Evolutionary conservation across 306 rosid species (phyloP).

Genomic region (Dryas alaskensis): DNA sequence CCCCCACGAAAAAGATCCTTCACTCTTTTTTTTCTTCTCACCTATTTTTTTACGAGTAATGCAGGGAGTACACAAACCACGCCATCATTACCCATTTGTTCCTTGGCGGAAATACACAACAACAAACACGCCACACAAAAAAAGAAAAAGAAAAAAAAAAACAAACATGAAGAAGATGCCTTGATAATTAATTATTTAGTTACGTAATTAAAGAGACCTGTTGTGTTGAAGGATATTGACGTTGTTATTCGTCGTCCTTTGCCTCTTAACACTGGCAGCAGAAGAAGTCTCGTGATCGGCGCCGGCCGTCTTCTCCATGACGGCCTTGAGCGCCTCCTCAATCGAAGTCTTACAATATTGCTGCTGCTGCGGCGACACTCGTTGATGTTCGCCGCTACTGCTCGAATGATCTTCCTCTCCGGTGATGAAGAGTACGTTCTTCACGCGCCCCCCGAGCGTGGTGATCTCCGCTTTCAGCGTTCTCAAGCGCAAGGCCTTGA

Average conservation of each 20-base stretch:
- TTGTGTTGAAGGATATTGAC: slow-evolving; percentile 57
- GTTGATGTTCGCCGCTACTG: slow-evolving; percentile 25
- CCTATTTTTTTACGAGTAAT: slow-evolving; percentile 23
- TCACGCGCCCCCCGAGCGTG: slow-evolving; percentile 71
- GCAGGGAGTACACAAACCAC: slow-evolving; percentile 38
- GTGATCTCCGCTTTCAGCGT: slow-evolving; percentile 86
- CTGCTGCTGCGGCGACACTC: slow-evolving; percentile 25
- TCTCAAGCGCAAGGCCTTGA: slow-evolving; percentile 56
- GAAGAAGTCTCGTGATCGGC: slow-evolving; percentile 48
- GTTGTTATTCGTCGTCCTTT: slow-evolving; percentile 62
- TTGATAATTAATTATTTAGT: background rate
- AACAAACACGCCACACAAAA: slow-evolving; percentile 40
- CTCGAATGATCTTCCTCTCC: slow-evolving; percentile 51
- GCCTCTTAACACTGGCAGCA: slow-evolving; percentile 76
- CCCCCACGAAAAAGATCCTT: slow-evolving; percentile 41
- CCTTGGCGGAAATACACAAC: slow-evolving; percentile 33
- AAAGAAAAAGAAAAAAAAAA: slow-evolving; percentile 35
- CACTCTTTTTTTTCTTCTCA: slow-evolving; percentile 35
- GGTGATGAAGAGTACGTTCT: slow-evolving; percentile 70
- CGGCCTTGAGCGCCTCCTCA: slow-evolving; percentile 78
- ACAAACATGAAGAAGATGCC: background rate
- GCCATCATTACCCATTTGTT: slow-evolving; percentile 43
- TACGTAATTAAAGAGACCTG: slow-evolving; percentile 40
- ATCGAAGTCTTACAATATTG: slow-evolving; percentile 65
- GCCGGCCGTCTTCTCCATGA: slow-evolving; percentile 68